Percentiles rank a stretch among this genome's conserved stretches.
Evolutionary conservation across 805 yeast species (phyloP).

Genomic region (Alloascoidea africana): DNA sequence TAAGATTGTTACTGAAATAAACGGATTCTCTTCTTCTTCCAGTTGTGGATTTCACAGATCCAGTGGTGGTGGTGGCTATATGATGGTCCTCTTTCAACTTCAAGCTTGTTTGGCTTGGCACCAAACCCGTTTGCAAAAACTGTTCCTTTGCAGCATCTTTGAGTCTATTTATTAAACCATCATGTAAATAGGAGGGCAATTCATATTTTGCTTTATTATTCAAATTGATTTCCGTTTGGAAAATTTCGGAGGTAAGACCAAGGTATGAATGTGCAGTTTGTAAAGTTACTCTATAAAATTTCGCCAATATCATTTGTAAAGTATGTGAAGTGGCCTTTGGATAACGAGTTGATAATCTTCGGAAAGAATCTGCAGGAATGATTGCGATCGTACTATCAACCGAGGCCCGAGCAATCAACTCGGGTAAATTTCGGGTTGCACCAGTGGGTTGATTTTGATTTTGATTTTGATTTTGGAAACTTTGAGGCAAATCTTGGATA

Average conservation of each 20-base stretch:
- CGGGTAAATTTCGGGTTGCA: too few species aligned
- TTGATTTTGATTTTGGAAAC: neutral
- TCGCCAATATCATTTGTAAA: constrained; percentile 79
- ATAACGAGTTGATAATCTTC: constrained; percentile 50
- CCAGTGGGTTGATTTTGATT: too few species aligned
- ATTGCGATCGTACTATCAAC: constrained; percentile 76
- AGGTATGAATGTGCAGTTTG: constrained; percentile 80
- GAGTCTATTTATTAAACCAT: constrained; percentile 34
- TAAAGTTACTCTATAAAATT: constrained; percentile 81
- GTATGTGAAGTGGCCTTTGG: constrained; percentile 90
- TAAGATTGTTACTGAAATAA: neutral
- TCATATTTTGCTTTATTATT: constrained; percentile 33
- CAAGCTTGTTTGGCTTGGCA: neutral
- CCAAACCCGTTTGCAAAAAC: neutral
- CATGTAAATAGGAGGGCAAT: constrained; percentile 51
- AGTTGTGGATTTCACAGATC: neutral
- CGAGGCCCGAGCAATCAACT: constrained; percentile 61
- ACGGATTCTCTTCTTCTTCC: constrained; percentile 1
- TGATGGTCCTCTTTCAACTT: neutral
- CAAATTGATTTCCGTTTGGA: constrained; percentile 55
- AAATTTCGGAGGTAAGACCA: constrained; percentile 70
- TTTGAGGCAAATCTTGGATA: constrained; percentile 3
- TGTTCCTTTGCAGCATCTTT: constrained; percentile 11
- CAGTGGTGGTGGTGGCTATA: neutral
- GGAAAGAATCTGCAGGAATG: constrained; percentile 76